Evolutionary conservation across 768 basidiomycete genomes (phyloP).

Genomic region (Lyophyllum shimeji): DNA sequence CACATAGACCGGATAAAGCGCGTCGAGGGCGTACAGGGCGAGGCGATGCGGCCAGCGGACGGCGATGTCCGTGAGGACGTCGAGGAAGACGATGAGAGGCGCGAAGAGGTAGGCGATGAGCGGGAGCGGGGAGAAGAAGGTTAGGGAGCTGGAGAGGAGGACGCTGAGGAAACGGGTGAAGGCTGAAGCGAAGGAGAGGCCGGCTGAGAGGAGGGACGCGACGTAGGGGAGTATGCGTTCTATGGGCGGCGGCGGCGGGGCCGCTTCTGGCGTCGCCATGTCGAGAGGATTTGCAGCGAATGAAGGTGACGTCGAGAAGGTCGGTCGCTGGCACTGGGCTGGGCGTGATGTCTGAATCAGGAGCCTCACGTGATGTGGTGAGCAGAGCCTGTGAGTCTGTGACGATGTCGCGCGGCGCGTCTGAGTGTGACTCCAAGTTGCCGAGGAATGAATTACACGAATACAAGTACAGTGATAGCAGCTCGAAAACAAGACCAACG

Average conservation of each 20-base stretch:
- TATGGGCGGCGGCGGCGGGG: constrained; percentile 11
- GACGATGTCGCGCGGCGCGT: no score
- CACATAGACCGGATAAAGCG: constrained; percentile 55
- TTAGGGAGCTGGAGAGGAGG: constrained; percentile 2
- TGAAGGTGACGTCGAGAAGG: neutral
- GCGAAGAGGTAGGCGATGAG: constrained; percentile 43
- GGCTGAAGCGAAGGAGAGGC: constrained; percentile 5
- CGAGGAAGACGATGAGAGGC: constrained; percentile 43
- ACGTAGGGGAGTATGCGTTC: constrained; percentile 17
- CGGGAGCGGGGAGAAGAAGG: constrained; percentile 24
- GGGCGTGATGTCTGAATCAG: no score
- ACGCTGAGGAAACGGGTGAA: constrained; percentile 5
- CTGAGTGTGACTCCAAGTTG: no score
- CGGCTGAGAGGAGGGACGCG: constrained; percentile 5
- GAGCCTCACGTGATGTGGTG: no score
- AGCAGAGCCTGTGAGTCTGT: no score
- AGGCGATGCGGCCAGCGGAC: constrained; percentile 46
- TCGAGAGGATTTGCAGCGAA: neutral
- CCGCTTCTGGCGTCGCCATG: constrained; percentile 4
- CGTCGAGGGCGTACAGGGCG: constrained; percentile 35
- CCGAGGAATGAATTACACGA: no score
- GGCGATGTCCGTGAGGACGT: constrained; percentile 40
- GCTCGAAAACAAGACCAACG: no score
- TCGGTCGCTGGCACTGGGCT: neutral
- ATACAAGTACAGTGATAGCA: no score